Evolutionary conservation across 2,329 filamentous ascomycete genomes (phyloP), one percentile per base, ranked within the genome.

Genomic region (Geosmithia flava): DNA sequence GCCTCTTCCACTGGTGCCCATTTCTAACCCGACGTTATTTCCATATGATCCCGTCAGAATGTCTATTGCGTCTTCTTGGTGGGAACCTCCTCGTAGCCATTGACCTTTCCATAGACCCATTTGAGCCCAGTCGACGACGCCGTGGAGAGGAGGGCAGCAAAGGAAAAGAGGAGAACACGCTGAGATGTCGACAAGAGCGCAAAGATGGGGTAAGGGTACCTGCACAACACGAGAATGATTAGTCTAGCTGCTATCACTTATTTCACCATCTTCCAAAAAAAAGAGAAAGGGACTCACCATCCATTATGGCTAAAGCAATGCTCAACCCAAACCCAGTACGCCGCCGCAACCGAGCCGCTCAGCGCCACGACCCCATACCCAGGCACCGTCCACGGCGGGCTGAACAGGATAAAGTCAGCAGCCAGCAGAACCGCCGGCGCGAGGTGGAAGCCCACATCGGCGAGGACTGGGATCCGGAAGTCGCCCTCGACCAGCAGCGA

Each of bases 121-220:
- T 88, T 84, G 52, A 95, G 66, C 10, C 72, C 65, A 20, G 78
- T 67, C 0, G 86, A 90, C 53, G 81, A 87, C 3, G 70, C 61
- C 2, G 85, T 82, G 79, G 94, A 90, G 16, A 86, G 64, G 1
- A 75, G 58, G 1, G 86, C 88, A 42, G 85, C 85, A 17, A 77
- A 67, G 1, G 71, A 72, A 55, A 94, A 95, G 10, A 95, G 68
- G 0, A 76, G 65, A 8, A 81, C 68, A 19, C 90, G 76, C 58
- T 88, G 81, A 45, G 68, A 60, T 0, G 80, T 84, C 46, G 71
- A 74, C 42, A 94, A 67, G 43, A 85, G 61, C 8, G 72, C 81
- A 53, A 96, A 91, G 23, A 95, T 74, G 1, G 90, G 89, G 62
- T 96, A 95, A 0, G 89, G 88, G 56, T 95, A 94, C 71, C 81